Conservation (phyloP, 495 filamentous ascomycete genomes). For the Bacidia gigantensis region DNA sequence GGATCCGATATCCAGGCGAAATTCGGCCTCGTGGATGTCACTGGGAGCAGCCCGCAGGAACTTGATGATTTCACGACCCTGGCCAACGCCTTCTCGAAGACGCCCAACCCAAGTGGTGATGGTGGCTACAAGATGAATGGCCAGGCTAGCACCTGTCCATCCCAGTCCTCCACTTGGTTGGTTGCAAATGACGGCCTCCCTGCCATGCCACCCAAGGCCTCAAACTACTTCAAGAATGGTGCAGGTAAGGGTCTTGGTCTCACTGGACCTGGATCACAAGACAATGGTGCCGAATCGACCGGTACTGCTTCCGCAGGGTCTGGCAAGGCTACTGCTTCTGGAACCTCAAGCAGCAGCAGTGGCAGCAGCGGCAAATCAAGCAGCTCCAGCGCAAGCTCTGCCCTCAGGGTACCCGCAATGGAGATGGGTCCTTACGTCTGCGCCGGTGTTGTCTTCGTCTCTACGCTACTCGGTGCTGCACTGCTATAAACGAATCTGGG, state of each 20-base stretch:
- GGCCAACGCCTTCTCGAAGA: constrained; percentile 46
- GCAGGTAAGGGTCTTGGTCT: constrained; percentile 65
- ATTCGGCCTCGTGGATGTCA: constrained; percentile 67
- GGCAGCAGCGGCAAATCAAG: constrained; percentile 22
- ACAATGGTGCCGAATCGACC: constrained; percentile 45
- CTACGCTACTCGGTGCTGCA: constrained; percentile 51
- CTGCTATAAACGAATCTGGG: constrained; percentile 33
- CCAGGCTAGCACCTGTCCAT: constrained; percentile 53
- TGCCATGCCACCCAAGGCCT: constrained; percentile 54
- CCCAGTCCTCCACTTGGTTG: constrained; percentile 55
- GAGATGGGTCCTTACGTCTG: constrained; percentile 42
- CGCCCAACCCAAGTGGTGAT: constrained; percentile 52
- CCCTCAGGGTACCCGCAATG: constrained; percentile 30
- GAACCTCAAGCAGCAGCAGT: constrained; percentile 19
- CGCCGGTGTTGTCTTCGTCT: constrained; percentile 38
- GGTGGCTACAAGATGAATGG: constrained; percentile 65
- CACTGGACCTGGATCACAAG: constrained; percentile 56
- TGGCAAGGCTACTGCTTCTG: constrained; percentile 35
- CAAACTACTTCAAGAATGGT: constrained; percentile 56
- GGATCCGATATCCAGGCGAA: constrained; percentile 31
- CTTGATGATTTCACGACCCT: constrained; percentile 54
- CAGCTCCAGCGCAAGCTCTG: constrained; percentile 32
- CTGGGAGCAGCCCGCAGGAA: constrained; percentile 39
- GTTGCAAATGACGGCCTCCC: constrained; percentile 55
- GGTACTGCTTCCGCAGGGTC: constrained; percentile 51